These are phyloP conservation scores for Oemleria cerasiformis DNA, from an alignment of 306 rosid genomes.

Conservation along the genomic window DNA sequence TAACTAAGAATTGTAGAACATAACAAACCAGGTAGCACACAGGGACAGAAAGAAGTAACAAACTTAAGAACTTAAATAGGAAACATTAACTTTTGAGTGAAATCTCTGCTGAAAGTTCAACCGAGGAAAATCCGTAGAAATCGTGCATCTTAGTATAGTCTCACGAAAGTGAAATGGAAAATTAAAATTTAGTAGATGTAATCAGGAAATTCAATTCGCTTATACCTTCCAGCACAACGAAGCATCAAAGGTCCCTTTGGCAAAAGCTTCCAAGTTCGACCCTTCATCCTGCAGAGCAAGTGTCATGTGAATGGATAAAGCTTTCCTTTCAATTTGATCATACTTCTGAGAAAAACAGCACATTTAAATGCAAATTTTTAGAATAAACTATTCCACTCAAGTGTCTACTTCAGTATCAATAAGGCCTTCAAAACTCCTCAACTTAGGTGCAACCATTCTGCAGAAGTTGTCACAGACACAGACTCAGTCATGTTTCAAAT, in stretches of 20 bases:
- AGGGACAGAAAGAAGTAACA: not conserved
- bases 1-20: not conserved
- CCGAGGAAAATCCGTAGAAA: too few species aligned
- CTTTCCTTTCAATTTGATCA: not conserved
- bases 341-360: not conserved
- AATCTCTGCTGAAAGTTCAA: not conserved
- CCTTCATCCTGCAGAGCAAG: constrained; percentile 45
- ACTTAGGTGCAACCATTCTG: constrained; percentile 52
- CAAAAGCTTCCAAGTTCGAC: constrained; percentile 40
- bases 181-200: too few species aligned
- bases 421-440: constrained; percentile 63
- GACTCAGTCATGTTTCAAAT: constrained; percentile 9
- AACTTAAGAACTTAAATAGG: not conserved
- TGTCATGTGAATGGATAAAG: not conserved
- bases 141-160: too few species aligned
- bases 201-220: not conserved
- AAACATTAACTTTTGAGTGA: too few species aligned
- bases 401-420: constrained; percentile 28
- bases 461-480: constrained; percentile 11
- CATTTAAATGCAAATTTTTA: not conserved
- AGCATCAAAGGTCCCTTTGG: constrained; percentile 33
- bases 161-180: too few species aligned
- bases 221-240: constrained; percentile 47
- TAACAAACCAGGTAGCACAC: not conserved
- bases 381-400: constrained; percentile 34